Evolutionary conservation across 768 basidiomycete species (phyloP), one percentile per base, ranked within the genome.

Genomic region (Termitomyces titanicus): DNA sequence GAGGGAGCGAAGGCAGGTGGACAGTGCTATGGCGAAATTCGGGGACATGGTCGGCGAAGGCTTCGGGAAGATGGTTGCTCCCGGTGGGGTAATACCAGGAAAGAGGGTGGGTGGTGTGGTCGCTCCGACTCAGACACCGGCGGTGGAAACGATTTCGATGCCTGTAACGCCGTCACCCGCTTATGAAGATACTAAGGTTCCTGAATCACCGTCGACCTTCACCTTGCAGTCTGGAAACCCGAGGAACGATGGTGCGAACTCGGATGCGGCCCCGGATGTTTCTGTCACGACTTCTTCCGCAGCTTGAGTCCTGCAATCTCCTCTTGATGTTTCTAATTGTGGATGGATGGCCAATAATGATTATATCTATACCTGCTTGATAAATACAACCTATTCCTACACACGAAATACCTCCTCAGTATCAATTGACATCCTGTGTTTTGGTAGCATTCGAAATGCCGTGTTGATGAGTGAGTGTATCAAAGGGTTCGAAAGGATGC

Each of bases 1-100:
- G 52, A 48, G 51, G 37, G 68, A 66, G 52, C 61, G 61, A 34
- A 53, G 49, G 49, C 60, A 67, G 55, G 51, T 70, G 46, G 64
- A 69, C 31, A 65, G 57, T 10, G 61, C 66, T 3, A 57, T 69
- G 22, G 61, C 63, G 9, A 63, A 44, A 42, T 47, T 68, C 24
- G 63, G 63, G 25, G 58, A 58, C 7, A 39, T 61, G n/a, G 63
- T 58, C 5, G 51, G 49, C 4, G 54, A 42, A 38, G 35, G 35
- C 20, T 47, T 44, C 3, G 54, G 57, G 18, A 40, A 53, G 25
- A 39, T 42, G 20, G 45, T 33, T 40, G 48, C 31, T 43, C 20
- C 57, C 35, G 55, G 53, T 6, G 56, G 52, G 11, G 45, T 58
- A n/a, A 54, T 49, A 3, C 13, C 25, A 10, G 55, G 44, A 3